phyloP scores from a whole-genome alignment of 2,329 filamentous ascomycete species.

The Calonectria naviculata region DNA sequence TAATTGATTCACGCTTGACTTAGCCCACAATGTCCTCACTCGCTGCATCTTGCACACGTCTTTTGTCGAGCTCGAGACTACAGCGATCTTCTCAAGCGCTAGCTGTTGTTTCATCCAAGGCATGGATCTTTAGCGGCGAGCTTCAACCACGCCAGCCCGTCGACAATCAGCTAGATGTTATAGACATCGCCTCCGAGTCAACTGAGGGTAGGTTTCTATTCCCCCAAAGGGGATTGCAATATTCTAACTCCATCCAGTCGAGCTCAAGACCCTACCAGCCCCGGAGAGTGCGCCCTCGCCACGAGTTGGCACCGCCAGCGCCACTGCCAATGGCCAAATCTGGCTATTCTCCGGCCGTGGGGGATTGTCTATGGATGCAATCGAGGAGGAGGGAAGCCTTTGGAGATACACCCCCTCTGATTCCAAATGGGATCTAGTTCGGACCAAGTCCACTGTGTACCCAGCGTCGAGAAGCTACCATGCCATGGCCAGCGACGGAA shows the following conservation, averaged over 20 bases:
- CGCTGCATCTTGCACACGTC: slow-evolving; percentile 35
- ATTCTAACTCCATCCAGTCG: not conserved
- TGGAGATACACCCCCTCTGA: slow-evolving; percentile 62
- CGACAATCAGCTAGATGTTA: slow-evolving; percentile 57
- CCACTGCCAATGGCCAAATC: slow-evolving; percentile 57
- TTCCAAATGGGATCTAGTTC: slow-evolving; percentile 57
- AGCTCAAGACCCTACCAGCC: slow-evolving; percentile 31
- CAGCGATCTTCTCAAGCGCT: slow-evolving; percentile 62
- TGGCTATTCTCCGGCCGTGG: slow-evolving; percentile 74
- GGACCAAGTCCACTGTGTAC: slow-evolving; percentile 51
- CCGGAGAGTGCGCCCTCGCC: slow-evolving; percentile 54
- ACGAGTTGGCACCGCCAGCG: slow-evolving; percentile 66
- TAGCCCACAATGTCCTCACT: not conserved
- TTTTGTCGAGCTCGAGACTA: slow-evolving; percentile 46
- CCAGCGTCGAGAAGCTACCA: slow-evolving; percentile 69
- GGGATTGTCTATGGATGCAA: slow-evolving; percentile 66
- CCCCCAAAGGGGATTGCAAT: not conserved
- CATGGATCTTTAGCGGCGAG: slow-evolving; percentile 64
- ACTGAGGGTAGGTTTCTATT: not conserved
- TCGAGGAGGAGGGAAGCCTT: slow-evolving; percentile 67
- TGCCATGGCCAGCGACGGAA: slow-evolving; percentile 50
- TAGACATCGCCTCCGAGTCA: slow-evolving; percentile 41
- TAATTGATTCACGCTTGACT: not conserved
- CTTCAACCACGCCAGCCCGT: slow-evolving; percentile 61
- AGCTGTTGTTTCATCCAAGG: slow-evolving; percentile 50